Conservation (phyloP, 345 rosid genomes). For the Arabidopsis arenosa region DNA sequence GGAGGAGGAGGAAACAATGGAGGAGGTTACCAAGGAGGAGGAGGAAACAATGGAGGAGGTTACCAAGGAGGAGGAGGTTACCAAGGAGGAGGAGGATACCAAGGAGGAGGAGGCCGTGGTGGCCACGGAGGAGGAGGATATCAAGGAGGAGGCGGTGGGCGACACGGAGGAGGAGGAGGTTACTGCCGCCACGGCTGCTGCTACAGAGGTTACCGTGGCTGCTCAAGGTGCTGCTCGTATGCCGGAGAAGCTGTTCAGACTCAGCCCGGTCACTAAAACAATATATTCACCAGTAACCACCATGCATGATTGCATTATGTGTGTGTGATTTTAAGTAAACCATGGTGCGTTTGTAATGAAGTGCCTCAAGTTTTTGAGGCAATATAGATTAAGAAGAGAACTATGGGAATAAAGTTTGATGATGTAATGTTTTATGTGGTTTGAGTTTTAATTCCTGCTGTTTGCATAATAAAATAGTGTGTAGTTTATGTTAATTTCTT, state of each 20-base stretch:
- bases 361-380: not conserved
- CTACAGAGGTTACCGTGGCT: constrained; percentile 18
- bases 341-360: constrained; percentile 6
- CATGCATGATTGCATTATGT: constrained; percentile 19
- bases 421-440: constrained; percentile 1
- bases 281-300: not conserved
- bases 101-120: not conserved
- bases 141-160: not conserved
- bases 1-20: not conserved
- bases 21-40: not conserved
- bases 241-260: constrained; percentile 25
- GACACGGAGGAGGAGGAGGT: constrained; percentile 7
- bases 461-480: constrained; percentile 14
- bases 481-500: not conserved
- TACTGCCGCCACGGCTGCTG: not conserved
- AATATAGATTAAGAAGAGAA: not conserved
- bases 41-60: not conserved
- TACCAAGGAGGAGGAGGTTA: not conserved
- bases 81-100: not conserved
- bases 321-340: not conserved
- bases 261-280: constrained; percentile 26
- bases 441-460: not conserved
- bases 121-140: not conserved
- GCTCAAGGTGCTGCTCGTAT: not conserved
- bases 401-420: constrained; percentile 15